These are phyloP conservation scores for Colletotrichum sp. DNA, from an alignment of 2,329 filamentous ascomycete species.

Conservation along the genomic window DNA sequence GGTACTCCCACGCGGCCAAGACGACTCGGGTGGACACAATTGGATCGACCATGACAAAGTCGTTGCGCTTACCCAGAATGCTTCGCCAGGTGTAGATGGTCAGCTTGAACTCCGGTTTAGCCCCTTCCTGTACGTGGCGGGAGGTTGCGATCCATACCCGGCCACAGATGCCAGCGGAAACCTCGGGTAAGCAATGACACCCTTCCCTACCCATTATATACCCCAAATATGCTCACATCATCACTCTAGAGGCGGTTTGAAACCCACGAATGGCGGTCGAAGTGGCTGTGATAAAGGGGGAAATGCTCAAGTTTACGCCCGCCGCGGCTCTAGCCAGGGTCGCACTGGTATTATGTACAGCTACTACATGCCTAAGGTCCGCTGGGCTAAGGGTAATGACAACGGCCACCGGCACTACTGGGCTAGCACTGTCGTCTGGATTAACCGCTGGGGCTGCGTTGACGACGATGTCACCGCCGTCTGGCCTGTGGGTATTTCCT, in stretches of 20 bases:
- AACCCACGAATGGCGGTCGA: background rate
- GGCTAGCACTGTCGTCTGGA: background rate
- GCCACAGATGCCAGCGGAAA: background rate
- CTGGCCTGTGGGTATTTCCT: background rate
- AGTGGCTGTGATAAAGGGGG: background rate
- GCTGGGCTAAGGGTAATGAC: background rate
- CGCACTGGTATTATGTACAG: background rate
- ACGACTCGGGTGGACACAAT: background rate
- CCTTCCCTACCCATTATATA: rapidly evolving
- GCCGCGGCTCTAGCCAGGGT: background rate
- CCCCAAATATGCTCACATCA: background rate
- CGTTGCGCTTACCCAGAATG: background rate
- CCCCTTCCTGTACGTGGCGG: background rate
- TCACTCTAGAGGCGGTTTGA: background rate
- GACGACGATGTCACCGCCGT: background rate
- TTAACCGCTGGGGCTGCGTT: background rate
- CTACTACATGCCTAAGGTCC: background rate
- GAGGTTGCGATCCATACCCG: background rate
- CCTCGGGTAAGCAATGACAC: background rate
- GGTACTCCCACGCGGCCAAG: background rate
- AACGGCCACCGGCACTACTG: background rate
- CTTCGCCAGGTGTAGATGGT: background rate
- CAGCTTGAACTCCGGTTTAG: background rate
- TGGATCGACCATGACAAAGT: background rate
- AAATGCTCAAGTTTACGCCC: background rate